Evolutionary conservation across 2,329 filamentous ascomycete species (phyloP), one percentile per base, ranked within the genome.

Genomic region (Aspergillus jensenii): DNA sequence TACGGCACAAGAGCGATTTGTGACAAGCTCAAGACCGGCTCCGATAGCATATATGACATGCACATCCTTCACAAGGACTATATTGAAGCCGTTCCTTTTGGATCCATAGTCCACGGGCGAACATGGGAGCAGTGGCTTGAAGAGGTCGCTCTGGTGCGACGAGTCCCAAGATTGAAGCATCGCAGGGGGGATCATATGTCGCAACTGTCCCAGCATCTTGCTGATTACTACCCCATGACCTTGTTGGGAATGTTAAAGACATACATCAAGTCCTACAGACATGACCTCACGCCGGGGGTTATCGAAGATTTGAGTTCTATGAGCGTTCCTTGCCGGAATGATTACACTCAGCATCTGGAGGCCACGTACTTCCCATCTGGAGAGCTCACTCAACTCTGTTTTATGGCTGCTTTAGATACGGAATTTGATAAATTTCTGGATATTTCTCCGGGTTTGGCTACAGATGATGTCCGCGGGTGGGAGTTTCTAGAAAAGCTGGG

Each of bases 121-220:
- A 51, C 54, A 17, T 56, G 54, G 54, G 31, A 56, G 9, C 40
- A 52, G 39, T 56, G 54, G 54, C 47, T 56, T n/a, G 25, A 56
- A 31, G 27, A 19, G 11, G 46, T 45, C 17, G 54, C 54, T 37
- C 15, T 2, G 9, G 54, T 56, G 23, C 40, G 54, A n/a, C 46
- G 54, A 11, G 25, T 56, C 15, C 54, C 54, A 27, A 56, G 54
- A 21, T 25, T 56, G 3, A 56, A 56, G 19, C n/a, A n/a, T 17
- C 39, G 14, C 14, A 25, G n/a, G 14, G 7, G 7, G 2, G 54
- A 56, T 15, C 12, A 15, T 9, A 14, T 56, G 17, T 37, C 54
- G 7, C 14, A 21, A 1, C 19, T 56, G 1, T 8, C 14, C 1
- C 11, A 19, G 27, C 17, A 46, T 4, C n/a, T 56, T 27, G 39